Conservation (phyloP, 2,329 filamentous ascomycete genomes). For the Torrubiellomyces zombiae region DNA sequence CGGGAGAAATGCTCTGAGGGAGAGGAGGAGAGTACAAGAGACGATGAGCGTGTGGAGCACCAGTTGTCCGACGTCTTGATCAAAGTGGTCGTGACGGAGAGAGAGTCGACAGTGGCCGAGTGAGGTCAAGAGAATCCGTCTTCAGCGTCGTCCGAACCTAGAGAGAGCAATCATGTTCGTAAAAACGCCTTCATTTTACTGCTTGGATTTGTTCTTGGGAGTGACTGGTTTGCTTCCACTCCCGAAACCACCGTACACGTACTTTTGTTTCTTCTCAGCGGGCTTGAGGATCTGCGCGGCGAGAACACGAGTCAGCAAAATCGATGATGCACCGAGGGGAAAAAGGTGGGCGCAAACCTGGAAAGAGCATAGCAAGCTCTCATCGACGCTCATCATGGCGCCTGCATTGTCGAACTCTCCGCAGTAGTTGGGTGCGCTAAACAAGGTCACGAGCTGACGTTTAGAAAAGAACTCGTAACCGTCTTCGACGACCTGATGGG, state of each 20-base stretch:
- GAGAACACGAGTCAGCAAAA: slow-evolving; percentile 1
- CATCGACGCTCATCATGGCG: slow-evolving; percentile 99
- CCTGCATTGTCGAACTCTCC: slow-evolving; percentile 99
- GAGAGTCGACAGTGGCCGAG: slow-evolving; percentile 8
- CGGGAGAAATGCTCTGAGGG: slow-evolving; percentile 12
- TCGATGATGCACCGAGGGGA: not conserved
- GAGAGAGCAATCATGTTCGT: slow-evolving; percentile 53
- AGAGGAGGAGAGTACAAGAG: slow-evolving; percentile 12
- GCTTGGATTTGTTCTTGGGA: slow-evolving; percentile 9
- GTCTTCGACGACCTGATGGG: slow-evolving; percentile 96
- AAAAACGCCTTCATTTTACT: slow-evolving; percentile 20
- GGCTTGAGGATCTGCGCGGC: slow-evolving; percentile 77
- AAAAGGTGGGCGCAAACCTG: slow-evolving; percentile 43
- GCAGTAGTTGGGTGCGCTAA: slow-evolving; percentile 97
- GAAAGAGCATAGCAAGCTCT: slow-evolving; percentile 96
- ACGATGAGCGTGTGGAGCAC: no score
- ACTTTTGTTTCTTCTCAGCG: slow-evolving; percentile 99
- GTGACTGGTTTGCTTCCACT: slow-evolving; percentile 20
- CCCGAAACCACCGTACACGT: slow-evolving; percentile 63
- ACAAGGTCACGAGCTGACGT: slow-evolving; percentile 89
- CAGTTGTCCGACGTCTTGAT: no score
- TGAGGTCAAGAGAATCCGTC: no score
- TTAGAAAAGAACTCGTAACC: slow-evolving; percentile 99
- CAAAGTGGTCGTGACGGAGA: slow-evolving; percentile 8
- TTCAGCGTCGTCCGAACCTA: slow-evolving; percentile 95